Percentiles rank a stretch among this genome's conserved stretches.
These are phyloP conservation scores for Neophaeococcomyces mojaviensis DNA, from an alignment of 2,329 filamentous ascomycete species.

Conservation along the genomic window DNA sequence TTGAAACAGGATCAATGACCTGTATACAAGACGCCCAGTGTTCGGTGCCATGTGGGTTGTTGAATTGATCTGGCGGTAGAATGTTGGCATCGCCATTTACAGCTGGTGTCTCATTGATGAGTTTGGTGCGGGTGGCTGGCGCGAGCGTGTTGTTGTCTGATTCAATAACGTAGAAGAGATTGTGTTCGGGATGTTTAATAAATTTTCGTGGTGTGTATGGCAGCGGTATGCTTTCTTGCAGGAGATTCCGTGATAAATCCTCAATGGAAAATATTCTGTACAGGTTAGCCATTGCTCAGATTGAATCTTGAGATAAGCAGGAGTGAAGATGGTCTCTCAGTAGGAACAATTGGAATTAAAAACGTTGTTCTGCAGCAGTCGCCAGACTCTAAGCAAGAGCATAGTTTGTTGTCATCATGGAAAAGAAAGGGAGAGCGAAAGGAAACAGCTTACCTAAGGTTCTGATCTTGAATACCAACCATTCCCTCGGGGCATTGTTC, in stretches of 20 bases:
- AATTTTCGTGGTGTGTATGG: conserved; percentile 86
- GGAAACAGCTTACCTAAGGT: conserved; percentile 61
- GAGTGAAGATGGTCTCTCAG: conserved; percentile 51
- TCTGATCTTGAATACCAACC: conserved; percentile 85
- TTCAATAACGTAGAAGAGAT: conserved; percentile 89
- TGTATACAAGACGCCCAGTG: conserved; percentile 97
- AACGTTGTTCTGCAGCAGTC: conserved; percentile 40
- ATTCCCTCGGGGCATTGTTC: conserved; percentile 90
- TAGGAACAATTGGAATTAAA: conserved; percentile 88
- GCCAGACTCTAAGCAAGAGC: conserved; percentile 28
- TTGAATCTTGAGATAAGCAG: neutral
- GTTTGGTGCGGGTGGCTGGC: conserved; percentile 64
- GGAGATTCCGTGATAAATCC: conserved; percentile 73
- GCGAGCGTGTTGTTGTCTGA: conserved; percentile 87
- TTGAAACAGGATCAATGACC: conserved; percentile 72
- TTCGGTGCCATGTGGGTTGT: conserved; percentile 72
- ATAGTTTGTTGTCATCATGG: conserved; percentile 58
- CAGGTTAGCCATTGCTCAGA: conserved; percentile 9
- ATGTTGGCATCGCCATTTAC: conserved; percentile 65
- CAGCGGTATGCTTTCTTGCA: conserved; percentile 77
- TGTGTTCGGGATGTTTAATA: conserved; percentile 76
- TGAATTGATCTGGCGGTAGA: conserved; percentile 74
- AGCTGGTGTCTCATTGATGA: conserved; percentile 63
- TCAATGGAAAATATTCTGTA: conserved; percentile 81
- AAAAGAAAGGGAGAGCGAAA: conserved; percentile 14